Percentiles rank a stretch among this genome's conserved stretches.
Evolutionary conservation across 495 filamentous ascomycete genomes (phyloP).

Genomic region (Parmelia sp.): DNA sequence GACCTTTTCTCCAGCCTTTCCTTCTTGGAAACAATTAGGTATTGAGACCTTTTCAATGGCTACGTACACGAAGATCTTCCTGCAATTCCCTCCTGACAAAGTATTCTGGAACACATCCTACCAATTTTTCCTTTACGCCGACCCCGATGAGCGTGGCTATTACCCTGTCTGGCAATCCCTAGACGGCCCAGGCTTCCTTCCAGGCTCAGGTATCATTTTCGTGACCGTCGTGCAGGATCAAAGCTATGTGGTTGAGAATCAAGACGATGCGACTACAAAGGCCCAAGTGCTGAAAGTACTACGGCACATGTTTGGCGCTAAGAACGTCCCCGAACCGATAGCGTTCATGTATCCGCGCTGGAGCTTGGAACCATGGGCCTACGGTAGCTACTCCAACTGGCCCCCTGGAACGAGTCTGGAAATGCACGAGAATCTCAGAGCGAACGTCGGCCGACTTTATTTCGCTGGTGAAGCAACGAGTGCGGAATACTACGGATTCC

Average conservation of each 20-base stretch:
- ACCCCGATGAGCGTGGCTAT: constrained; percentile 54
- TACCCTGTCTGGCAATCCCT: constrained; percentile 70
- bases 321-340: constrained; percentile 57
- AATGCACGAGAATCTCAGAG: constrained; percentile 65
- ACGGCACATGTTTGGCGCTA: constrained; percentile 57
- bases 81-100: constrained; percentile 57
- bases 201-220: constrained; percentile 61
- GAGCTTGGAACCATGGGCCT: constrained; percentile 59
- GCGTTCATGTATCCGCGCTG: constrained; percentile 68
- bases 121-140: constrained; percentile 67
- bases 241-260: constrained; percentile 58
- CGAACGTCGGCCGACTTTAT: constrained; percentile 58
- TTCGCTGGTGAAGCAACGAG: constrained; percentile 71
- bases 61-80: constrained; percentile 74
- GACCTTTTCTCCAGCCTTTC: constrained; percentile 54
- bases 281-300: constrained; percentile 56
- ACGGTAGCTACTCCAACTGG: constrained; percentile 71
- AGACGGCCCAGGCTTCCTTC: constrained; percentile 51
- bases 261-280: constrained; percentile 55
- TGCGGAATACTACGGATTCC: constrained; percentile 62
- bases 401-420: constrained; percentile 58
- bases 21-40: constrained; percentile 59
- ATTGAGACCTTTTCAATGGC: constrained; percentile 65
- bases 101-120: constrained; percentile 64
- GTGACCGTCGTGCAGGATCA: constrained; percentile 58